Base-by-base conservation (phyloP, 2,329 filamentous ascomycete genomes). In the Didymella pomorum region DNA sequence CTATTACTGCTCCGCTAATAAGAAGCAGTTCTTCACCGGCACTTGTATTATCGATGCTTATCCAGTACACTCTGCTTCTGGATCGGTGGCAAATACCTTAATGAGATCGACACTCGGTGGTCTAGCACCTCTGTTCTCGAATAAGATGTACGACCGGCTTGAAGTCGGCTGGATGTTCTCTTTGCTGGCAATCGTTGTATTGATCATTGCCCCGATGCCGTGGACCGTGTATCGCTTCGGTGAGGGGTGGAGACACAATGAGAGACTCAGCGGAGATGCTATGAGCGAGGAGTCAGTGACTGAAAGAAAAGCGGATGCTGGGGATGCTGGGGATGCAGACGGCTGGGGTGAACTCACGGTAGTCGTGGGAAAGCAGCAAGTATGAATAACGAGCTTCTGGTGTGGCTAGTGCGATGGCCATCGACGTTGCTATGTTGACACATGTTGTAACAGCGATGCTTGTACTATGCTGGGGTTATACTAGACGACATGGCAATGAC, bases 1-100 rank as follows among this genome's bases (percentile, higher is more conserved):
- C 23, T 25, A 9, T 5, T 10, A 9, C 35, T 3, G 20, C n/a
- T 41, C 14, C 2, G 20, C 52, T 41, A n/a, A 26, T 16, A 1
- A n/a, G 6, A n/a, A 1, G 11, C 28, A 43, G 26, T 48, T 49
- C 28, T 43, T 49, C 16, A 43, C 44, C 2, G 21, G 35, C 2
- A 43, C 44, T 7, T 55, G 35, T 7, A 35, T 37, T 10, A 18
- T 49, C n/a, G 29, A 49, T 18, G 29, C 37, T 10, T 55, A 37
- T 21, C 23, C 45, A 12, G 37, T 39, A n/a, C 39, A 56, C 28
- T 44, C 18, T 11, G 52, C 45, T 9, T 56, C 53, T 20, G 29
- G 39, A 0, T 31, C 23, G 10, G 41, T 29, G 29, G 29, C 29
- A 10, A 50, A 45, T 25, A 50, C 23, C 6, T 23, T 50, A 2